A percentile compares a stretch with the other conserved stretches of the same genome.
Conservation (phyloP, 164 flowering plant genomes). For the Berberis thunbergii region DNA sequence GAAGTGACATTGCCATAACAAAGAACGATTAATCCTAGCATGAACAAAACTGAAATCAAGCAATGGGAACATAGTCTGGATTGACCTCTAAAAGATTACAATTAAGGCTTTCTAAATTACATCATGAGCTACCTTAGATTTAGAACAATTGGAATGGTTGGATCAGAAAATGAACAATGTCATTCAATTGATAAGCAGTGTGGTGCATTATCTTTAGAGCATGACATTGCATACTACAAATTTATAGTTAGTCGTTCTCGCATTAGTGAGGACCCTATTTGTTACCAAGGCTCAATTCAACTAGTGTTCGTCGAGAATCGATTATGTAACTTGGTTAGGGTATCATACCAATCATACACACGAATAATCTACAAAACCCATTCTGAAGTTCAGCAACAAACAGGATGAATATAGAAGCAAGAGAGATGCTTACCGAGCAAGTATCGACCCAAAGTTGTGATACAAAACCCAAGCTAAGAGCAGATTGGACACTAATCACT, state of each 20-base stretch:
- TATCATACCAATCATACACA: not conserved
- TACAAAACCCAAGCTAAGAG: slow-evolving; percentile 64
- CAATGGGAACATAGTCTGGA: too few species aligned
- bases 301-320: not conserved
- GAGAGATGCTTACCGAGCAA: slow-evolving; percentile 39
- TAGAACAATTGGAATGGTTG: too few species aligned
- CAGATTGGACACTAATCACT: slow-evolving; percentile 69
- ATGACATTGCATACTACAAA: not conserved
- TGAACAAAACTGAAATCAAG: too few species aligned
- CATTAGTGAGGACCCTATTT: not conserved
- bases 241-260: not conserved
- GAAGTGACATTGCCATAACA: too few species aligned
- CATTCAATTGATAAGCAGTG: too few species aligned
- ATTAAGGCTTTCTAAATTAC: too few species aligned
- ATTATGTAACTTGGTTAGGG: not conserved
- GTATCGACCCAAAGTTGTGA: slow-evolving; percentile 86
- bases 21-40: too few species aligned
- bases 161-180: too few species aligned
- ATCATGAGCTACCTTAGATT: too few species aligned
- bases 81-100: too few species aligned
- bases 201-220: too few species aligned
- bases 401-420: not conserved
- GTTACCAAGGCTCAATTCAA: not conserved
- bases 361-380: not conserved
- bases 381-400: not conserved